These are phyloP conservation scores for Wickerhamomyces bisporus DNA, from an alignment of 805 yeast species.

Conservation along the genomic window DNA sequence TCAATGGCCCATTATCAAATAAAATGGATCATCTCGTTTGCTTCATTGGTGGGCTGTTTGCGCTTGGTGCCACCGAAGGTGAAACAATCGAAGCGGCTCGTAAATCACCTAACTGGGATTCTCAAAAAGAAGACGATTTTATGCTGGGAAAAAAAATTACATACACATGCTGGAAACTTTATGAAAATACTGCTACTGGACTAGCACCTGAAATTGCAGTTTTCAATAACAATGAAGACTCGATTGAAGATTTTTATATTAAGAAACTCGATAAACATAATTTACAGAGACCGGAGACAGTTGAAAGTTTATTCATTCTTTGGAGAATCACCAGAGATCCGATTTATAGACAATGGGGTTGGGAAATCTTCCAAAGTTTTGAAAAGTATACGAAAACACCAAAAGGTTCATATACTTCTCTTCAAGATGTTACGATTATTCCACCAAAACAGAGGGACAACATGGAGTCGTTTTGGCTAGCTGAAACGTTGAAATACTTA, in stretches of 20 bases:
- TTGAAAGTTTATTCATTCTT: conserved; percentile 77
- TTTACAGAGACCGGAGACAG: conserved; percentile 90
- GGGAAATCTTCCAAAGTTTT: conserved; percentile 74
- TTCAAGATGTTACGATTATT: conserved; percentile 56
- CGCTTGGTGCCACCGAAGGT: conserved; percentile 87
- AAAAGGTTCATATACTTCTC: conserved; percentile 52
- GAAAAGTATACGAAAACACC: conserved; percentile 49
- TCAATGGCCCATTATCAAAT: conserved; percentile 51
- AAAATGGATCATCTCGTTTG: conserved; percentile 95
- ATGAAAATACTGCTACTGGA: conserved; percentile 67
- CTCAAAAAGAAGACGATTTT: conserved; percentile 56
- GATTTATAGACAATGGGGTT: conserved; percentile 85
- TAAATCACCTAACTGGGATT: conserved; percentile 51
- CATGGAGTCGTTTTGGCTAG: conserved; percentile 90
- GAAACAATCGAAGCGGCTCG: conserved; percentile 49
- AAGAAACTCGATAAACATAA: conserved; percentile 75
- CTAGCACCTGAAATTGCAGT: conserved; percentile 85
- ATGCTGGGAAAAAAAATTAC: conserved; percentile 69
- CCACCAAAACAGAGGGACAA: conserved; percentile 60
- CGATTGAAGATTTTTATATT: conserved; percentile 53
- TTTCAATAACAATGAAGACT: conserved; percentile 54
- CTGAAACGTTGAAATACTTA: conserved; percentile 86
- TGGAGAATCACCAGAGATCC: conserved; percentile 77
- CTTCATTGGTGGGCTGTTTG: conserved; percentile 83
- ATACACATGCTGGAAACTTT: conserved; percentile 80